These are phyloP conservation scores for Tetrahymena malaccensis DNA, from an alignment of 73 alveolate genomes.

Conservation along the genomic window DNA sequence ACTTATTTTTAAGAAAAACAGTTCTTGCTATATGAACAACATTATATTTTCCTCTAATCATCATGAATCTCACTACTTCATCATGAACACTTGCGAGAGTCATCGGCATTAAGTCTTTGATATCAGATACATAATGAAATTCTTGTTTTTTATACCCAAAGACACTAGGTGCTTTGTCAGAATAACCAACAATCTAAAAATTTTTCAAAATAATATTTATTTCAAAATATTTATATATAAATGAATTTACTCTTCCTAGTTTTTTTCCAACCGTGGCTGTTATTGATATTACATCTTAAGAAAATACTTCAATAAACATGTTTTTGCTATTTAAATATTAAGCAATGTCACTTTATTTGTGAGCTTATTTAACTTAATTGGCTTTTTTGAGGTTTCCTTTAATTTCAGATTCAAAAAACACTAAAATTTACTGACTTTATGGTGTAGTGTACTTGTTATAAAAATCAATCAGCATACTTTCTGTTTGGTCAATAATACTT, in stretches of 20 bases:
- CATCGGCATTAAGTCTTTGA: neutral
- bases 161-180: neutral
- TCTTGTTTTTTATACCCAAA: neutral
- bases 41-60: neutral
- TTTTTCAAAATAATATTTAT: no score
- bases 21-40: neutral
- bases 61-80: neutral
- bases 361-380: neutral
- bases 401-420: neutral
- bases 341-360: neutral
- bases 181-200: neutral
- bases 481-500: neutral
- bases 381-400: neutral
- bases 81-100: neutral
- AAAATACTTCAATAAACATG: neutral
- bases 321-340: neutral
- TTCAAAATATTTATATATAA: no score
- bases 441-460: neutral
- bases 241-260: neutral
- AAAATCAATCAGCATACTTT: neutral
- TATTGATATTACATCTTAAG: neutral
- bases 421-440: neutral
- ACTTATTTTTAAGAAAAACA: neutral
- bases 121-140: neutral
- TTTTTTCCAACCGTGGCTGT: neutral